Evolutionary conservation across 2,329 filamentous ascomycete genomes (phyloP).

Genomic region (Diaporthe citriasiana): DNA sequence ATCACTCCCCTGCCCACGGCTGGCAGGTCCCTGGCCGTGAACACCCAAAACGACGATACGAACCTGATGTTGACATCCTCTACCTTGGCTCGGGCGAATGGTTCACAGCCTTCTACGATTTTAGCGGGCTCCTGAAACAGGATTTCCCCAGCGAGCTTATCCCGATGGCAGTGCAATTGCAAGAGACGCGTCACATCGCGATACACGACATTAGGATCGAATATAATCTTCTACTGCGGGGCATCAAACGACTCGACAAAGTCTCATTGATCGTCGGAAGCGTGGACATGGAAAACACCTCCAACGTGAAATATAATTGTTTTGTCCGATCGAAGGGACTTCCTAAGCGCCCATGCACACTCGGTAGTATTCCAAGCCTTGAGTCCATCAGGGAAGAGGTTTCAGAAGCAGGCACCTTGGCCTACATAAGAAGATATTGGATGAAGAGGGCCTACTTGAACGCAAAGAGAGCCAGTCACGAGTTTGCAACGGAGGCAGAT

Average conservation of each 20-base stretch:
- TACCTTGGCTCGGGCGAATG: not conserved
- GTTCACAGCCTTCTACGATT: fast-evolving
- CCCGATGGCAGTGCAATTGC: not conserved
- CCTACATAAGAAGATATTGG: not conserved
- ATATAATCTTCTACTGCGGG: fast-evolving
- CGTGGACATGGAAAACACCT: not conserved
- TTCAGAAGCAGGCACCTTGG: not conserved
- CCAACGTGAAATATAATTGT: no score
- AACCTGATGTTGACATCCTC: not conserved
- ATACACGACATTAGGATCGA: not conserved
- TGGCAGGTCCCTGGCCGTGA: not conserved
- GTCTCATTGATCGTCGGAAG: not conserved
- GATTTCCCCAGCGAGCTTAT: fast-evolving
- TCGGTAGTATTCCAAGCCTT: not conserved
- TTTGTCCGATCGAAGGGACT: not conserved
- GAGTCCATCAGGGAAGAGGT: not conserved
- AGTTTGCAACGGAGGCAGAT: not conserved
- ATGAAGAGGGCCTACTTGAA: not conserved
- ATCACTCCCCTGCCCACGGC: not conserved
- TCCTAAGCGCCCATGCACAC: not conserved
- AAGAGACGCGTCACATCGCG: not conserved
- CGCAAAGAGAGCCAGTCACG: not conserved
- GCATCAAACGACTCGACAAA: not conserved
- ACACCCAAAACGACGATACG: not conserved
- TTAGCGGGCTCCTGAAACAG: not conserved